Percentiles rank a stretch among this genome's conserved stretches.
phyloP scores from a whole-genome alignment of 176 grass and related monocot genomes.

The Oryza longistaminata region DNA sequence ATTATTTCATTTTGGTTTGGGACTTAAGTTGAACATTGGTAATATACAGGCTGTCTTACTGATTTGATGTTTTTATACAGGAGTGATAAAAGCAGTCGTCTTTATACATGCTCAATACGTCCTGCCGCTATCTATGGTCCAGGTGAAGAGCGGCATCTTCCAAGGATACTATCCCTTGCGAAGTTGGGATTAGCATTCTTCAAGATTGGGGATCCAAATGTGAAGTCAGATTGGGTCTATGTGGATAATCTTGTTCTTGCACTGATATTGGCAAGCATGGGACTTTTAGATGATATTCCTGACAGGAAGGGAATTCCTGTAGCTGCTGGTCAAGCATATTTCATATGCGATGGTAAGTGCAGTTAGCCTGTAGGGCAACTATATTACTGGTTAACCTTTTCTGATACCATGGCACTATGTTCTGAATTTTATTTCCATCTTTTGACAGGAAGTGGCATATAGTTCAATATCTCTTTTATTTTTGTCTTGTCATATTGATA shows the following conservation, averaged over 20 bases:
- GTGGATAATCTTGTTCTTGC: constrained; percentile 95
- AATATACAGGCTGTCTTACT: constrained; percentile 1
- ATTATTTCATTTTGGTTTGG: neutral
- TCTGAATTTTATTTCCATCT: neutral
- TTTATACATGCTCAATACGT: constrained; percentile 91
- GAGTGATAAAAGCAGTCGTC: constrained; percentile 34
- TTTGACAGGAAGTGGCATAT: too few species aligned
- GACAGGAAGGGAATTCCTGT: constrained; percentile 65
- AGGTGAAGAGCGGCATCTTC: constrained; percentile 83
- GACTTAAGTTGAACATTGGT: constrained; percentile 1
- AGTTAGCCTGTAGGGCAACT: constrained; percentile 6
- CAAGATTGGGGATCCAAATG: constrained; percentile 63
- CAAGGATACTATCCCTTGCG: constrained; percentile 88
- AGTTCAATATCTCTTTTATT: too few species aligned
- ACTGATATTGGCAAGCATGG: constrained; percentile 79
- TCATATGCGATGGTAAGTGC: constrained; percentile 89
- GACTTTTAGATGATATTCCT: constrained; percentile 77
- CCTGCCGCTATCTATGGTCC: constrained; percentile 94
- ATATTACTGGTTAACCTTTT: neutral
- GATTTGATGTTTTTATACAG: constrained; percentile 33
- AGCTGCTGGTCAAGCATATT: constrained; percentile 89
- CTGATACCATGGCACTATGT: neutral
- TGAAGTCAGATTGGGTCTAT: constrained; percentile 96
- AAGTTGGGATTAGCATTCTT: constrained; percentile 83
- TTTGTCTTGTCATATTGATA: neutral